Evolutionary conservation across 176 grass and related monocot species (phyloP).

Genomic region (Juncus effusus): DNA sequence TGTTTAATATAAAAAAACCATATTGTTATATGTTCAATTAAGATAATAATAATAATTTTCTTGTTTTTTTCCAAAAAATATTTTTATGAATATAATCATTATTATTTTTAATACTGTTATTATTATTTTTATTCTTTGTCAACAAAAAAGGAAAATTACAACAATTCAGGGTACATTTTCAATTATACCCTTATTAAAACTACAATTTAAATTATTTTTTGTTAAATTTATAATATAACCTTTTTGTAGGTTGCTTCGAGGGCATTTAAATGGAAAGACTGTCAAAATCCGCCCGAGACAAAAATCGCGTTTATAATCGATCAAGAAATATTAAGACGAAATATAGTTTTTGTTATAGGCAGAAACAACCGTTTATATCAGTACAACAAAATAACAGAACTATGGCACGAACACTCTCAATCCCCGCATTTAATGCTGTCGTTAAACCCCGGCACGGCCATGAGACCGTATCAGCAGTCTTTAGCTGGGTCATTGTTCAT

Average conservation of each 20-base stretch:
- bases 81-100: too few species aligned
- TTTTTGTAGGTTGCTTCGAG: conserved; percentile 55
- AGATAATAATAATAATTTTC: too few species aligned
- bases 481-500: conserved; percentile 81
- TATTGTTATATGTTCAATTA: too few species aligned
- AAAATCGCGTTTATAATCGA: conserved; percentile 88
- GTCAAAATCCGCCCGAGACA: conserved; percentile 60
- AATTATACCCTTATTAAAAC: neutral
- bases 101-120: too few species aligned
- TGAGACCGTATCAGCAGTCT: conserved; percentile 48
- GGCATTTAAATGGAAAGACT: conserved; percentile 97
- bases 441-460: conserved; percentile 61
- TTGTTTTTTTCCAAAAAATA: too few species aligned
- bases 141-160: conserved; percentile 75
- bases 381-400: conserved; percentile 88
- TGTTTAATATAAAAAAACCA: too few species aligned
- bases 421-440: conserved; percentile 90
- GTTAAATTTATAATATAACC: neutral
- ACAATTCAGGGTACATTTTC: conserved; percentile 68
- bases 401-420: conserved; percentile 90
- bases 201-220: neutral
- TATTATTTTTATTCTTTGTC: conserved; percentile 56
- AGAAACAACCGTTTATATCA: conserved; percentile 70
- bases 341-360: conserved; percentile 70
- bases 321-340: conserved; percentile 74